Conservation (phyloP, 2,329 filamentous ascomycete species). For the Cercospora sp. region DNA sequence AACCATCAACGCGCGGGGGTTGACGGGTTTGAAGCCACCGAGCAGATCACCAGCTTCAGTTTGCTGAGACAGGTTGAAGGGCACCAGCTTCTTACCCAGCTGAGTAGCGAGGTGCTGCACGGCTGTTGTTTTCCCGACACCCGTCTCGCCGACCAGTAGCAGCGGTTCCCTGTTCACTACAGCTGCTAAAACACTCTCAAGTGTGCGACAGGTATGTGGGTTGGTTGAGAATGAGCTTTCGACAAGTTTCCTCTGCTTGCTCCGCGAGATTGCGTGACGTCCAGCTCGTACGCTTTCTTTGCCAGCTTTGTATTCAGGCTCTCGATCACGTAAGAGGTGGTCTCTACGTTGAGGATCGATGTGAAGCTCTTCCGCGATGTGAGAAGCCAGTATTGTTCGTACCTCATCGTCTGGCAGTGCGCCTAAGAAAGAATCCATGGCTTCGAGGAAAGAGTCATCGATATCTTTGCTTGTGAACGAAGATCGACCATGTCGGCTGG, state of each 20-base stretch:
- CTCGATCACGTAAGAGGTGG: constrained; percentile 72
- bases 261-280: constrained; percentile 33
- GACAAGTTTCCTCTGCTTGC: constrained; percentile 15
- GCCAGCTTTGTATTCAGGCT: constrained; percentile 64
- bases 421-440: constrained; percentile 87
- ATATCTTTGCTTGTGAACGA: constrained; percentile 68
- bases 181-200: constrained; percentile 85
- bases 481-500: constrained; percentile 62
- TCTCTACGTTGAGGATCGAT: constrained; percentile 79
- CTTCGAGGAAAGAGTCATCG: constrained; percentile 90
- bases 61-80: constrained; percentile 96
- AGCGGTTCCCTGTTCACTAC: constrained; percentile 84
- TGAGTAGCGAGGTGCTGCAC: constrained; percentile 87
- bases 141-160: constrained; percentile 95
- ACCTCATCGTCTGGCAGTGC: constrained; percentile 68
- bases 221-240: constrained; percentile 81
- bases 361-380: constrained; percentile 83
- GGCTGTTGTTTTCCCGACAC: constrained; percentile 96
- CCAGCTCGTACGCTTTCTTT: constrained; percentile 35
- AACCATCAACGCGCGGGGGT: constrained; percentile 80
- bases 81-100: constrained; percentile 81
- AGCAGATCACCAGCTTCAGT: constrained; percentile 95
- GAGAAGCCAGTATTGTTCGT: constrained; percentile 61
- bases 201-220: constrained; percentile 74
- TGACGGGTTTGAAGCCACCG: constrained; percentile 95